Conservation (phyloP, 2,329 filamentous ascomycete species). For the Aureobasidium lini region DNA sequence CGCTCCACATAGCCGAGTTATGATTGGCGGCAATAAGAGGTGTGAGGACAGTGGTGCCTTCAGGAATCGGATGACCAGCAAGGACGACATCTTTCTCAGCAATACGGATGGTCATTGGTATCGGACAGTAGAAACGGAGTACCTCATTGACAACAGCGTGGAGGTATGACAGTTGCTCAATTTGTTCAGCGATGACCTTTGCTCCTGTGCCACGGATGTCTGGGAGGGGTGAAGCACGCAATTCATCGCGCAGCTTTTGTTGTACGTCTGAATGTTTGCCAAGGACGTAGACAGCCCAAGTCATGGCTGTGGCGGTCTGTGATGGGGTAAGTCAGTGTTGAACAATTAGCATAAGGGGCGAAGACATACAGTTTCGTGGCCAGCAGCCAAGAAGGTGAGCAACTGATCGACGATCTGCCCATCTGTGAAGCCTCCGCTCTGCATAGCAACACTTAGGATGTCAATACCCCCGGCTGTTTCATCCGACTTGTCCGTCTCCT, state of each 20-base stretch:
- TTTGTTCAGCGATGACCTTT: slow-evolving; percentile 37
- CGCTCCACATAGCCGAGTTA: slow-evolving; percentile 35
- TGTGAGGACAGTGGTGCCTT: slow-evolving; percentile 32
- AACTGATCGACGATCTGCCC: slow-evolving; percentile 47
- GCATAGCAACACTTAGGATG: slow-evolving; percentile 43
- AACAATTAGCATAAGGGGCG: background rate
- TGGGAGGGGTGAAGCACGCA: slow-evolving; percentile 48
- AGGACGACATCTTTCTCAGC: slow-evolving; percentile 18
- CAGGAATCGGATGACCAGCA: slow-evolving; percentile 31
- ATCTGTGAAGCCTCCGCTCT: slow-evolving; percentile 47
- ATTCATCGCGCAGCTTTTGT: slow-evolving; percentile 57
- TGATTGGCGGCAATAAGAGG: slow-evolving; percentile 38
- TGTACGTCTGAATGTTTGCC: slow-evolving; percentile 59
- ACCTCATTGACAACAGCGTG: slow-evolving; percentile 38
- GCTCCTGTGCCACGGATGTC: background rate
- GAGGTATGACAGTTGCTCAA: slow-evolving; percentile 39
- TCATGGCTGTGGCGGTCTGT: slow-evolving; percentile 60
- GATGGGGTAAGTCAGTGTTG: background rate
- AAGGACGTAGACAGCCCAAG: slow-evolving; percentile 69
- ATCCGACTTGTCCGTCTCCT: slow-evolving; percentile 26
- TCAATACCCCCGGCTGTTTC: slow-evolving; percentile 23
- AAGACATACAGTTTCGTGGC: slow-evolving; percentile 55
- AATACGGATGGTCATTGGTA: slow-evolving; percentile 17
- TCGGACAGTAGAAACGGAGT: slow-evolving; percentile 19
- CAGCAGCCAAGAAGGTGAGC: slow-evolving; percentile 49